Conservation (phyloP, 2,329 filamentous ascomycete genomes). For the Fusarium sp. region DNA sequence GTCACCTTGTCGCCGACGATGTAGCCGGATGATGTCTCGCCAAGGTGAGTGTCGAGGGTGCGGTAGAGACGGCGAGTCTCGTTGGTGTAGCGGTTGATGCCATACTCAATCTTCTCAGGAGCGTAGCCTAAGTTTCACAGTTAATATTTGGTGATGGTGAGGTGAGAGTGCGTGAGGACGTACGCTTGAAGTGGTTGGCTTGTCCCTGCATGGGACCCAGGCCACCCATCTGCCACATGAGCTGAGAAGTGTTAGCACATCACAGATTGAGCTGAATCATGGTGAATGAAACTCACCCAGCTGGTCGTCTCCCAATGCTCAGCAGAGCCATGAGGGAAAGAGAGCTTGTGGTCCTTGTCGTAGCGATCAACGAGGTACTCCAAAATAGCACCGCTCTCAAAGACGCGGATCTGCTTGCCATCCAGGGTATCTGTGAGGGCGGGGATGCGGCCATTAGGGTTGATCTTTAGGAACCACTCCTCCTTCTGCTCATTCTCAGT, state of each 20-base stretch:
- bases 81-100: slow-evolving; percentile 83
- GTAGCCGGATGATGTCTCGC: slow-evolving; percentile 67
- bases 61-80: slow-evolving; percentile 87
- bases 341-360: slow-evolving; percentile 85
- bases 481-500: slow-evolving; percentile 83
- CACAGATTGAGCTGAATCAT: background rate
- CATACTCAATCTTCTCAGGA: slow-evolving; percentile 85
- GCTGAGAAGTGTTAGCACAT: slow-evolving; percentile 51
- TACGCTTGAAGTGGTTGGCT: slow-evolving; percentile 83
- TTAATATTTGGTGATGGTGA: background rate
- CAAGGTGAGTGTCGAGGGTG: slow-evolving; percentile 79
- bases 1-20: slow-evolving; percentile 77
- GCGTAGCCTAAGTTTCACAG: slow-evolving; percentile 70
- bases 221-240: slow-evolving; percentile 83
- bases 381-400: slow-evolving; percentile 87
- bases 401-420: slow-evolving; percentile 79
- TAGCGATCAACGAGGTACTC: slow-evolving; percentile 87
- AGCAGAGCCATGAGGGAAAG: slow-evolving; percentile 77
- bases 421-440: slow-evolving; percentile 87
- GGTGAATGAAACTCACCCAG: slow-evolving; percentile 68
- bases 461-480: slow-evolving; percentile 90
- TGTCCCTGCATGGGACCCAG: slow-evolving; percentile 86
- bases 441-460: slow-evolving; percentile 93
- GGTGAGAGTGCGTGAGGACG: slow-evolving; percentile 32
- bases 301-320: slow-evolving; percentile 85